phyloP scores from a whole-genome alignment of 352 stramenopile species.

The Phytophthora meadii region DNA sequence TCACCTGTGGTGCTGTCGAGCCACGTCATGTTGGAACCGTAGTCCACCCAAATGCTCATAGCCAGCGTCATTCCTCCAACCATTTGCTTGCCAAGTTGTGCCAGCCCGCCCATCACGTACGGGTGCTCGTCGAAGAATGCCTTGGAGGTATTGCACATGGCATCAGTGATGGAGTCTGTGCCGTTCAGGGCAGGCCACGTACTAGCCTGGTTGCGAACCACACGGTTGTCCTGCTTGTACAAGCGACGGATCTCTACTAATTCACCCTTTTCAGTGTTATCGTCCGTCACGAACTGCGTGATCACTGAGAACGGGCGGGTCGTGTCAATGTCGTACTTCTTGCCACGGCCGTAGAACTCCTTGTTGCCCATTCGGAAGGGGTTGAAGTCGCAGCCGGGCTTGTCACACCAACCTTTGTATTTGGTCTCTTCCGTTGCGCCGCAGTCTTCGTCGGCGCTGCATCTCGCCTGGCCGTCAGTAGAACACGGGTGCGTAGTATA shows the following conservation, averaged over 20 bases:
- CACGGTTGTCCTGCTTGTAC: conserved; percentile 55
- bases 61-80: conserved; percentile 55
- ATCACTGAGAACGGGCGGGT: conserved; percentile 60
- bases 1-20: conserved; percentile 54
- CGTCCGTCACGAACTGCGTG: conserved; percentile 64
- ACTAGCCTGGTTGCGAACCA: conserved; percentile 35
- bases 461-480: conserved; percentile 32
- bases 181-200: conserved; percentile 27
- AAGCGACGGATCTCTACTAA: conserved; percentile 64
- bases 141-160: conserved; percentile 51
- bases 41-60: conserved; percentile 69
- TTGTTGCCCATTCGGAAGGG: conserved; percentile 61
- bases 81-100: conserved; percentile 47
- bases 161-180: conserved; percentile 47
- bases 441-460: conserved; percentile 38
- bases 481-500: conserved; percentile 54
- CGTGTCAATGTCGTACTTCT: conserved; percentile 53
- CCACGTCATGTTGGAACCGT: conserved; percentile 57
- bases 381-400: conserved; percentile 66
- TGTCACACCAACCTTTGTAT: conserved; percentile 66
- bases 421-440: conserved; percentile 33
- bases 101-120: conserved; percentile 43
- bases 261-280: conserved; percentile 48
- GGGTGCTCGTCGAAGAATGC: conserved; percentile 48
- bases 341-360: conserved; percentile 57